Base-by-base conservation (phyloP, 2,329 filamentous ascomycete genomes). In the Hysterium pulicare region DNA sequence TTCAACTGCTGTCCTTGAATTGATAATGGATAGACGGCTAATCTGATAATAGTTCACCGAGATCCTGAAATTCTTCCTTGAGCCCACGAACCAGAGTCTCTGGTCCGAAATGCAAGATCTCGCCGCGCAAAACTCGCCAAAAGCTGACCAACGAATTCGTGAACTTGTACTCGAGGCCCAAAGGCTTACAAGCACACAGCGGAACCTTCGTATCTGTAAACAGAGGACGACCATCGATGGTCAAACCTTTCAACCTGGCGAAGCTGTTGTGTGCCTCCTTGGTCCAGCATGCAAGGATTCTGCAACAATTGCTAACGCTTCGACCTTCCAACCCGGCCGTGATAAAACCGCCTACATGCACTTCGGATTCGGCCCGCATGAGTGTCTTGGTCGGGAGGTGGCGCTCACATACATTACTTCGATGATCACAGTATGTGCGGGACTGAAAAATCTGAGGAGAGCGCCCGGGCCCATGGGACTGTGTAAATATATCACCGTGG, bases 341-440 rank as follows among this genome's bases (percentile, higher is more conserved):
- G 62, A 69, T 44, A 52, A 50, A 3, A 61, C 61, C 3, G 54
- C 63, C 2, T 70, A 77, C 22, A 66, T 69, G 1, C 61, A 72
- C 16, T 76, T 70, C 45, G 71, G 71, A 50, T 69, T 68, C 40
- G 73, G 73, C 0, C 67, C 71, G 23, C 74, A 78, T 53, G 65
- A 71, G 21, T 77, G 74, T 43, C 22, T 75, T 2, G 70, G 66
- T 30, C 62, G 65, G 26, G 64, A 74, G 3, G 49, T 75, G 1
- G 65, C 70, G 0, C 59, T 69, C 10, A 57, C 68, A 0, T 73
- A 69, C 33, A 55, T 76, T 4, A 59, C 57, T n/a, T 16, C 20
- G 11, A 61, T 76, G 19, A 52, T 76, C 24, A 72, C 69, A 53
- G 61, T 74, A 3, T 57, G 58, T 0, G 72, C 71, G 1, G 63